Base-by-base conservation (phyloP, 306 rosid genomes). In the Morella rubra region DNA sequence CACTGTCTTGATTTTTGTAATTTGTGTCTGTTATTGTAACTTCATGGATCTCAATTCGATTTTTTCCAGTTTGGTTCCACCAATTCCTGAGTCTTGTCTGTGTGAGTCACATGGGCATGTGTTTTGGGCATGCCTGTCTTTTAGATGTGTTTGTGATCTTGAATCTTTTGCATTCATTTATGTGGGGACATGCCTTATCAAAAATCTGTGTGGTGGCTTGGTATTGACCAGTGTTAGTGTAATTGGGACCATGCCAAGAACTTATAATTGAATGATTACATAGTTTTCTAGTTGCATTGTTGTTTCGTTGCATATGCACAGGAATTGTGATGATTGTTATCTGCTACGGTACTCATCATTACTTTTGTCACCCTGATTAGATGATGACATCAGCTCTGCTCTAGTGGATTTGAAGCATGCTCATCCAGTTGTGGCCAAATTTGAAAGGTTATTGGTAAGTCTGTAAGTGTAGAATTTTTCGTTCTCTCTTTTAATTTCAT, bases 371-470 rank as follows among this genome's bases (percentile, higher is more conserved):
- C 19, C 75, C 70, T 86, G 79, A 61, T 79, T 91, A 93, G 97
- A 59, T 73, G 80, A 85, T 82, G 90, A 58, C 64, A 19, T 80
- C 71, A 3, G 65, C 22, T 74, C 85, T 45, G 85, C 79, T 77
- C 78, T 80, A 70, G 80, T 81, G 78, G 89, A 81, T 75, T 73
- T 80, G 94, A 86, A 89, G 83, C 89, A 80, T 83, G 77, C 87
- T 79, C 90, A 76, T 86, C 85, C 88, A 67, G 83, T 78, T 46
- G 81, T 84, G 80, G 69, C 87, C 64, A 88, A 85, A 83, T 89
- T 94, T 83, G 80, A 90, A 81, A 91, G 97, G 81, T 89, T 94
- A 85, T 78, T 91, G 96, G 98, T 94, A 91, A 81, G 96, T 49
- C 71, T 41, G 40, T 72, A 49, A 66, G 73, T 71, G 70, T 16